Evolutionary conservation across 768 basidiomycete species (phyloP).

Genomic region (Leccinum fibrillosum): DNA sequence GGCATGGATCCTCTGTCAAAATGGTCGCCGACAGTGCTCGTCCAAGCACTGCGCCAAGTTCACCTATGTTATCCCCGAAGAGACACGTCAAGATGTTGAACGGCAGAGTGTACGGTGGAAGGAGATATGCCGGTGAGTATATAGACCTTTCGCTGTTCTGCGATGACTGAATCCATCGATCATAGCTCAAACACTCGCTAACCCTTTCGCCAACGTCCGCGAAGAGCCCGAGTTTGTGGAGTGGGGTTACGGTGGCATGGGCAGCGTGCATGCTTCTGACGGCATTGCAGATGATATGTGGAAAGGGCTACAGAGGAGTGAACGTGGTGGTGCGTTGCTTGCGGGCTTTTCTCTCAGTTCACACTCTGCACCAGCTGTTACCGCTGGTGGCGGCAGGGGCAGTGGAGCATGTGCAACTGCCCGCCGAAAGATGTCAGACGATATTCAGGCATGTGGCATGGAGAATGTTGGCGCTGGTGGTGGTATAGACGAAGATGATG

Average conservation of each 20-base stretch:
- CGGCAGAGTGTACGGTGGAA: constrained; percentile 76
- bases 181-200: constrained; percentile 35
- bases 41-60: constrained; percentile 13
- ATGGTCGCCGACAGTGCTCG: background rate
- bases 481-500: constrained; percentile 63
- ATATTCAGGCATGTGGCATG: constrained; percentile 28
- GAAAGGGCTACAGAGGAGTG: constrained; percentile 25
- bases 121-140: constrained; percentile 25
- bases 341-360: constrained; percentile 9
- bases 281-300: constrained; percentile 29
- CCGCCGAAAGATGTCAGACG: constrained; percentile 17
- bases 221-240: constrained; percentile 84
- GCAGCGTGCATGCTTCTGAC: constrained; percentile 40
- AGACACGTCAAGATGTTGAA: constrained; percentile 70
- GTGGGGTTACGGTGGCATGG: constrained; percentile 91
- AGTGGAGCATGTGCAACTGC: constrained; percentile 8
- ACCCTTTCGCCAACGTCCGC: constrained; percentile 61
- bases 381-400: constrained; percentile 11
- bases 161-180: background rate
- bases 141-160: background rate
- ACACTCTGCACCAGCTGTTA: constrained; percentile 12
- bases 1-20: constrained; percentile 19
- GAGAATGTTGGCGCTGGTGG: constrained; percentile 18
- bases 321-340: constrained; percentile 25
- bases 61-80: constrained; percentile 5